Evolutionary conservation across 352 stramenopile species (phyloP), one percentile per base, ranked within the genome.

Genomic region (Blastocystis sp.): DNA sequence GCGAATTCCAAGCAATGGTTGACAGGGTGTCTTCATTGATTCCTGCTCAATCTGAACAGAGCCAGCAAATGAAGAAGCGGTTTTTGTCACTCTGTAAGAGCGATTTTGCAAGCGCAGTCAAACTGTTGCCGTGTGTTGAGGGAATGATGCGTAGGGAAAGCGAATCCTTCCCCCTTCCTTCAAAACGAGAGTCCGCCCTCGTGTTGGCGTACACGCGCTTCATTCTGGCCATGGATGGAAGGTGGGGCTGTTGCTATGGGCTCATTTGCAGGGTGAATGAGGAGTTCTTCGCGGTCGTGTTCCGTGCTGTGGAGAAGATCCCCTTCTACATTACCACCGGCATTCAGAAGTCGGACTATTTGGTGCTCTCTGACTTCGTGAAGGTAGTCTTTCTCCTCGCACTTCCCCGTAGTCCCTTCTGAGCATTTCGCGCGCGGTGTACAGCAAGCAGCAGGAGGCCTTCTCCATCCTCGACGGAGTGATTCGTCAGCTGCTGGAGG

Each of bases 141-240:
- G 38, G 19, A n/a, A 45, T 60, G 7, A 79, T 62, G 23, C 66
- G 71, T 67, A 81, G 71, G 43, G 59, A 48, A 23, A 19, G 21
- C 4, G 2, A 62, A n/a, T 81, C 71, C 1, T 81, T 66, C 28
- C 45, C 71, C 19, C 48, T 65, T 19, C 71, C 71, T 48, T 66
- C 71, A 28, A 81, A 81, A 21, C 23, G 71, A 60, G 71, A 81
- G 21, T 38, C 28, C 43, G 48, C 64, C 9, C 56, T 81, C 4
- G 66, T 81, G 5, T 41, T 81, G 52, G 10, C 71, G 10, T 81
- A 81, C 43, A 38, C 40, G 21, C 64, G 41, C 17, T 19, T 81
- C 10, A 81, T 81, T 66, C n/a, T 66, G 17, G 66, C 64, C 34
- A 81, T 41, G 71, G 48, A 48, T n/a, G 71, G 71, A 64, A 5